phyloP scores from a whole-genome alignment of 805 yeast genomes.

The Saccharomycopsis sp. region DNA sequence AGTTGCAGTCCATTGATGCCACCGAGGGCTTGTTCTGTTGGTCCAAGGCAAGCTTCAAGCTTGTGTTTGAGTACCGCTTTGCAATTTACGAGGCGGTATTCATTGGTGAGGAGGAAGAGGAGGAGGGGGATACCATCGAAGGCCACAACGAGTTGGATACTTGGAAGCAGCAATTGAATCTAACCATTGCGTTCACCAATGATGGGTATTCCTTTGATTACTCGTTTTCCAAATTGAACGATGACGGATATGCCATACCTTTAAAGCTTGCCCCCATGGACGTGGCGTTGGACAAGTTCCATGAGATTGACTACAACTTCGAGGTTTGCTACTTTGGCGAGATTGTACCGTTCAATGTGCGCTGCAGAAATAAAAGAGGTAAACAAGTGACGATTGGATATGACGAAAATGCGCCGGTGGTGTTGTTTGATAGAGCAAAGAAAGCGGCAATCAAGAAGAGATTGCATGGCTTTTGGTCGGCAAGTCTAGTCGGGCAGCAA shows the following conservation, averaged over 20 bases:
- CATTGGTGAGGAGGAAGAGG: slow-evolving; percentile 24
- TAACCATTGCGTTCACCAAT: slow-evolving; percentile 26
- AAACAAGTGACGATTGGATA: too few species aligned
- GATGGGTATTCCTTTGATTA: slow-evolving; percentile 29
- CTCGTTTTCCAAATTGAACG: slow-evolving; percentile 3
- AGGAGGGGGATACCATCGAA: too few species aligned
- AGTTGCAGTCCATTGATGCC: slow-evolving; percentile 23
- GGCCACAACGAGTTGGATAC: slow-evolving; percentile 33
- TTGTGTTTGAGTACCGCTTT: slow-evolving; percentile 37
- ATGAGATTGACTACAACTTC: slow-evolving; percentile 13
- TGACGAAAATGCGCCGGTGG: too few species aligned
- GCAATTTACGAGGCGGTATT: slow-evolving; percentile 38
- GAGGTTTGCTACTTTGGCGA: slow-evolving; percentile 13
- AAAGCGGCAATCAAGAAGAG: too few species aligned
- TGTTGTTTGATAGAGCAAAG: too few species aligned
- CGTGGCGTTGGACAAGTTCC: slow-evolving; percentile 13
- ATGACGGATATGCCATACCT: slow-evolving; percentile 8
- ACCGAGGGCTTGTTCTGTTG: slow-evolving; percentile 28
- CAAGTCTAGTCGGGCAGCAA: too few species aligned
- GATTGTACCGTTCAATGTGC: slow-evolving; percentile 4
- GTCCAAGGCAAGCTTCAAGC: slow-evolving; percentile 32
- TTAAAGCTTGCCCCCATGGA: slow-evolving; percentile 20
- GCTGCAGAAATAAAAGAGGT: background rate
- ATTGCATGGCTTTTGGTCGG: too few species aligned
- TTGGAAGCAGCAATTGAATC: slow-evolving; percentile 35